Conservation (phyloP, 305 asterid species). For the Vinca major region DNA sequence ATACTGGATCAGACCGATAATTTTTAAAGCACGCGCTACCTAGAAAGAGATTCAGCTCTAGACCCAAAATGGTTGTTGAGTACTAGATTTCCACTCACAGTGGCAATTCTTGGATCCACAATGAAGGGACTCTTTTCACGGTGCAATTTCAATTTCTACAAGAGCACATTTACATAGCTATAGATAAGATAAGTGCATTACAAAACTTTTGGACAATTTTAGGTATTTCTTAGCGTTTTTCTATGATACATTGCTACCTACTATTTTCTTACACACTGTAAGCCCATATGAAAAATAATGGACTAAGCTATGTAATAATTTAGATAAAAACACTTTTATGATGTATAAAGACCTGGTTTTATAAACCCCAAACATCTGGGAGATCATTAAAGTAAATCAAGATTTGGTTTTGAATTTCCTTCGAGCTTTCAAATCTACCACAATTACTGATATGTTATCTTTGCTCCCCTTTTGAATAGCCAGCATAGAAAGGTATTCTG, state of each 20-base stretch:
- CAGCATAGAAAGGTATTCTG: constrained; percentile 52
- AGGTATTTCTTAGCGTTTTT: constrained; percentile 19
- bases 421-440: constrained; percentile 61
- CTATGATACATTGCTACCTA: constrained; percentile 29
- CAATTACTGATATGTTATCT: constrained; percentile 70
- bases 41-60: too few relatives aligned
- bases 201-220: constrained; percentile 8
- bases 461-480: constrained; percentile 76
- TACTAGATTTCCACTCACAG: too few relatives aligned
- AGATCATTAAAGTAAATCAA: constrained; percentile 19
- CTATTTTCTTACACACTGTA: constrained; percentile 34
- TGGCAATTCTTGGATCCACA: too few relatives aligned
- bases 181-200: background rate
- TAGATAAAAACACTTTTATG: constrained; percentile 18
- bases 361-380: constrained; percentile 14
- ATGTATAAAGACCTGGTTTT: constrained; percentile 22
- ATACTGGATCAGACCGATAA: too few relatives aligned
- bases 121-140: background rate
- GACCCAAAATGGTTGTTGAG: too few relatives aligned
- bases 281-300: constrained; percentile 61
- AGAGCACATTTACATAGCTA: constrained; percentile 2
- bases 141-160: background rate
- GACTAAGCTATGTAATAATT: constrained; percentile 31
- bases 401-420: constrained; percentile 62
- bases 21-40: too few relatives aligned